Base-by-base conservation (phyloP, 768 basidiomycete genomes). In the Psilocybe sp. region DNA sequence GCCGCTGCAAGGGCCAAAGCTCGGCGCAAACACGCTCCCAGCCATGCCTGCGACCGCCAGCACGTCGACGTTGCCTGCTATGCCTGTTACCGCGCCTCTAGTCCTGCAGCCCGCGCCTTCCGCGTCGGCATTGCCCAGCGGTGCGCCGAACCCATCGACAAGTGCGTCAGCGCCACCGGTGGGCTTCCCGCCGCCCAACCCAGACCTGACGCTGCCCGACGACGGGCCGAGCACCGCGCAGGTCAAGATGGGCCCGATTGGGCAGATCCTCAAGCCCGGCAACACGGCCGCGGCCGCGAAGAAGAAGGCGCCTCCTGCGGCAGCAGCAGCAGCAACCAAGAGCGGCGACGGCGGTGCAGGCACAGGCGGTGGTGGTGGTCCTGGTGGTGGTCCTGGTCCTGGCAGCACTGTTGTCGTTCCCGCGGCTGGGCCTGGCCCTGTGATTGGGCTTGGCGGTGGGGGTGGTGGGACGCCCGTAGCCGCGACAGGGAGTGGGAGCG, bases 161-260 rank as follows among this genome's bases (percentile, higher is more conserved):
- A 11, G 20, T 16, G 23, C 14, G 18, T 15, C 15, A 34, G 13
- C 40, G n/a, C 34, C 47, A 11, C 36, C 19, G 20, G 18, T 33
- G 13, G 8, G 31, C 32, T 54, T 57, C 45, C 52, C 57, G 48
- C 38, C 38, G 1, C 53, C 56, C 19, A 46, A 47, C 10, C 58
- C 62, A 12, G 61, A 64, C 32, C 50, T 79, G 13, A 62, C 73
- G 4, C 72, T 92, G 4, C 75, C 77, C 8, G 90, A 92, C 72
- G 90, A 92, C 57, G 33, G 67, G 2, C 84, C 87, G 0, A 69
- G 69, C 33, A 60, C 78, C 10, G 63, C 71, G 3, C 87, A 89
- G 56, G 69, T 77, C 40, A 92, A 88, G 71, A 79, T 92, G 58
- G 88, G 89, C 0, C 91, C 90, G 0, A 68, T 91, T 14, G 90